These are phyloP conservation scores for Chlorociboria aeruginascens DNA, from an alignment of 495 filamentous ascomycete species.

Conservation along the genomic window DNA sequence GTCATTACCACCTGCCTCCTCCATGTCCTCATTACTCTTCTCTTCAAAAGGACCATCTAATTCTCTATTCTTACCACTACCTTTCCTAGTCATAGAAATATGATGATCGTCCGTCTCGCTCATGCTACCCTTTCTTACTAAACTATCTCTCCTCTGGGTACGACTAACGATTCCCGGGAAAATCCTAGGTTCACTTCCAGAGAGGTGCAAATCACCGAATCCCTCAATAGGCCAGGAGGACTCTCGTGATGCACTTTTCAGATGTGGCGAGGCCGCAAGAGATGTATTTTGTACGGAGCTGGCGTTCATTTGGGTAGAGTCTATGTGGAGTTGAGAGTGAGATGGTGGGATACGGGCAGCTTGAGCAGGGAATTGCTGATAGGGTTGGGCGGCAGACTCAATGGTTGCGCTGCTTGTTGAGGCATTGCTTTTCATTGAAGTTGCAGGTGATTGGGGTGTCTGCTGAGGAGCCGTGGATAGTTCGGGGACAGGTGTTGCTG, in stretches of 20 bases:
- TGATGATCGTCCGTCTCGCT: constrained; percentile 12
- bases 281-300: constrained; percentile 13
- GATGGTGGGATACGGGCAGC: constrained; percentile 15
- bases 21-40: neutral
- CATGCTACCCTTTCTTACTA: constrained; percentile 12
- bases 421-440: constrained; percentile 12
- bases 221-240: constrained; percentile 17
- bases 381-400: neutral
- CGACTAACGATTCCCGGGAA: constrained; percentile 62
- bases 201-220: constrained; percentile 29
- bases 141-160: constrained; percentile 38
- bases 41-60: neutral
- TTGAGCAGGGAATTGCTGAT: constrained; percentile 20
- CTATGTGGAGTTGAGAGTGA: constrained; percentile 13
- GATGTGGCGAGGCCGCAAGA: constrained; percentile 12
- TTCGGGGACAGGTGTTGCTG: constrained; percentile 13
- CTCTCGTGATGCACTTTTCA: constrained; percentile 11
- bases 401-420: neutral
- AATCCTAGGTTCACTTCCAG: constrained; percentile 50
- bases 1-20: neutral
- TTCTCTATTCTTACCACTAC: neutral
- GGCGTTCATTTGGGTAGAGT: constrained; percentile 6
- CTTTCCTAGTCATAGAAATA: no score
- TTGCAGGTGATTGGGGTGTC: constrained; percentile 9
- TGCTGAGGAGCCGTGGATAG: constrained; percentile 6